A percentile compares a stretch with the other conserved stretches of the same genome.
phyloP scores from a whole-genome alignment of 1,139 yeast species.

The Taphrina pruni region DNA sequence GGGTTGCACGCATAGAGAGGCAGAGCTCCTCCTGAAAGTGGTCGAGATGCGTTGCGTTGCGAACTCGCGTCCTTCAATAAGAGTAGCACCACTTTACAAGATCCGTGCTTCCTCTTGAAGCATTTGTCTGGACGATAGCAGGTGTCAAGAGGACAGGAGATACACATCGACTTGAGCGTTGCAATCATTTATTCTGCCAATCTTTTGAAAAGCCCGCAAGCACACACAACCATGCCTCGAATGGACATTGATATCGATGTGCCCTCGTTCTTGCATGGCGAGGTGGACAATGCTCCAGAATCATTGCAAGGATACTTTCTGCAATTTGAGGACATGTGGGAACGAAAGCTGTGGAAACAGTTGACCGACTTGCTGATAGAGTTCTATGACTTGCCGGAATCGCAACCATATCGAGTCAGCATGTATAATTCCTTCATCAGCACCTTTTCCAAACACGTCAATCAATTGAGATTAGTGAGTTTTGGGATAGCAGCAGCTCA shows the following conservation, averaged over 20 bases:
- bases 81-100: neutral
- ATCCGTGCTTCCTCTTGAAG: neutral
- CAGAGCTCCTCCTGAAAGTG: slow-evolving; percentile 18
- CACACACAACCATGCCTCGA: slow-evolving; percentile 25
- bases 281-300: slow-evolving; percentile 71
- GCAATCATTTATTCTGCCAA: no score
- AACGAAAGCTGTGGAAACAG: slow-evolving; percentile 50
- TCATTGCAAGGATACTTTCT: slow-evolving; percentile 68
- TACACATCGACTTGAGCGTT: no score
- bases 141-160: no score
- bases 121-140: neutral
- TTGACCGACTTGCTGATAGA: slow-evolving; percentile 71
- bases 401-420: slow-evolving; percentile 64
- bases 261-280: slow-evolving; percentile 68
- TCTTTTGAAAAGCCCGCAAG: no score
- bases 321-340: slow-evolving; percentile 83
- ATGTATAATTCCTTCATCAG: slow-evolving; percentile 74
- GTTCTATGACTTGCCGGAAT: slow-evolving; percentile 63
- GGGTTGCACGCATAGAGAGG: neutral
- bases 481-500: slow-evolving; percentile 68
- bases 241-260: slow-evolving; percentile 54
- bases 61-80: slow-evolving; percentile 11
- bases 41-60: slow-evolving; percentile 11
- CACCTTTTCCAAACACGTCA: slow-evolving; percentile 71
- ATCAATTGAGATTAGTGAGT: slow-evolving; percentile 77